Evolutionary conservation across 2,329 filamentous ascomycete species (phyloP).

Genomic region (Trichoderma sp.): DNA sequence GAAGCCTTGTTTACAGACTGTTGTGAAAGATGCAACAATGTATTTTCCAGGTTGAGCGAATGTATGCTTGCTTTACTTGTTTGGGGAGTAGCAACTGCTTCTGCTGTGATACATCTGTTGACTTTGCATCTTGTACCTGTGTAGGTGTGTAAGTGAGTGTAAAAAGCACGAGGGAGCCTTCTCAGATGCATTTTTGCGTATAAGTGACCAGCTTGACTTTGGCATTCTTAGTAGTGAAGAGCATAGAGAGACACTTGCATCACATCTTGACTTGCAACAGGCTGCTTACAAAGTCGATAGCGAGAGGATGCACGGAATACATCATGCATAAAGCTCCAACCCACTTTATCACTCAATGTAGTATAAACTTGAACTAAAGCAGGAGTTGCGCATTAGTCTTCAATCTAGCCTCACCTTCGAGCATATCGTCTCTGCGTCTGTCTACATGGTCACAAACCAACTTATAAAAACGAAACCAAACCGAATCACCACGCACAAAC

Average conservation of each 20-base stretch:
- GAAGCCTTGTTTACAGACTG: background rate
- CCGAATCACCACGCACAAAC: background rate
- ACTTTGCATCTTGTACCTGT: background rate
- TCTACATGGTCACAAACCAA: background rate
- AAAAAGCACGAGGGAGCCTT: background rate
- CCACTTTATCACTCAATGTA: background rate
- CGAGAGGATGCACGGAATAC: background rate
- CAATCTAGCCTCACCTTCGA: background rate
- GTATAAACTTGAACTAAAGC: background rate
- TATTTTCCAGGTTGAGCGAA: background rate
- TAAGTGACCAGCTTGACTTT: too few species aligned
- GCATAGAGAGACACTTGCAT: background rate
- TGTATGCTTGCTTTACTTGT: background rate
- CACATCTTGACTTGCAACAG: background rate
- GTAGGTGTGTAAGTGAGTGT: background rate
- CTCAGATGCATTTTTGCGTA: too few species aligned
- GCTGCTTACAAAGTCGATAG: background rate
- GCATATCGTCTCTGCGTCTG: background rate
- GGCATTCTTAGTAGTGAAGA: background rate
- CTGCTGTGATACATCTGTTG: background rate
- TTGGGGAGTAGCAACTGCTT: background rate
- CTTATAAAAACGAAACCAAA: background rate
- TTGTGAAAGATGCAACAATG: background rate
- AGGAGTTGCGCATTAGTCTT: background rate
- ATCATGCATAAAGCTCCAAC: background rate